Base-by-base conservation (phyloP, 2,329 filamentous ascomycete species). In the Monilinia laxa region DNA sequence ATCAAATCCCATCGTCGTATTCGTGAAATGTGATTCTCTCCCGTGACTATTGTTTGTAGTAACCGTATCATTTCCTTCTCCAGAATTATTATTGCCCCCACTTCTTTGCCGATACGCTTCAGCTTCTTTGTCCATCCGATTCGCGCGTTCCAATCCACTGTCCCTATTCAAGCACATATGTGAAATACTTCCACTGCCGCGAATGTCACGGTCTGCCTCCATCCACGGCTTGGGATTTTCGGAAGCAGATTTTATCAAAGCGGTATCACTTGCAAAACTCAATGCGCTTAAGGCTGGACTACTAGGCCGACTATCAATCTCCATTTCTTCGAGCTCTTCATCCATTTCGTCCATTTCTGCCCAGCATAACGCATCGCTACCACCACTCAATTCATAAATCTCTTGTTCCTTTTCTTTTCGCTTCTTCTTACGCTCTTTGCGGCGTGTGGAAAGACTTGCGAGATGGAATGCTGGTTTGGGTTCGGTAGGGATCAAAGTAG, bases 341-440 rank as follows among this genome's bases (percentile, higher is more conserved):
- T 62, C 45, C 58, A 62, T 62, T 42, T 62, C 58, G 12, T 62
- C 58, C 58, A 47, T 31, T 57, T 56, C 60, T 16, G 60, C 62
- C 62, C 49, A 57, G 28, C 64, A 66, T 45, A 66, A 31, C n/a
- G 35, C 64, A 62, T 66, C 56, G 23, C 28, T 54, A 14, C 64
- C 56, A 42, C 64, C 64, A 20, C 64, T 62, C 23, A 66, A 52
- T 31, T 66, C 64, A 42, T 66, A 66, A 7, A 66, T 47, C 1
- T 66, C 64, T 35, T 60, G 25, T 35, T 20, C 55, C 16, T 65
- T 62, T 35, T 62, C 38, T 10, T 62, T 62, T 52, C 20, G 31
- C 47, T 62, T 66, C 28, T 54, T 66, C 40, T 62, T 66, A 7
- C 56, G 56, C 25, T 66, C 56, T 47, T 66, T 66, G 18, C 28